These are phyloP conservation scores for Torrubiella hemipterigena DNA, from an alignment of 2,329 filamentous ascomycete species.

Conservation along the genomic window DNA sequence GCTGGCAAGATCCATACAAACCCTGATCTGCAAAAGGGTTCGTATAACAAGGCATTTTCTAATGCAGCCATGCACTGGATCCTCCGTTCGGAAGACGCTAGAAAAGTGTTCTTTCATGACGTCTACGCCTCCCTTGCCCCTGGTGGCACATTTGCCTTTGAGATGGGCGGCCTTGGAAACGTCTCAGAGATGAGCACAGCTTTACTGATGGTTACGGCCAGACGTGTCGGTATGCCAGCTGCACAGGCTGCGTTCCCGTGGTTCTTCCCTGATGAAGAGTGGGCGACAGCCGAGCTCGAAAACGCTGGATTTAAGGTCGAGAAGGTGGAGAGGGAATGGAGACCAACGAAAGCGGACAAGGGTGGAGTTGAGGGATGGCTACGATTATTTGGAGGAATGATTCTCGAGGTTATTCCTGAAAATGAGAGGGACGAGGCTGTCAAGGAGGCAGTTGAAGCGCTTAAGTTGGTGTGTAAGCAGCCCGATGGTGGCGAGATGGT, in stretches of 20 bases:
- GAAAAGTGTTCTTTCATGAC: slow-evolving; percentile 38
- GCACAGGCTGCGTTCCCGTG: slow-evolving; percentile 46
- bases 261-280: slow-evolving; percentile 58
- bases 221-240: slow-evolving; percentile 35
- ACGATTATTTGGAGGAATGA: slow-evolving; percentile 46
- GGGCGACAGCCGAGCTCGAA: slow-evolving; percentile 35
- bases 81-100: slow-evolving; percentile 30
- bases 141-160: slow-evolving; percentile 50
- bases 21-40: slow-evolving; percentile 20
- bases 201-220: slow-evolving; percentile 38
- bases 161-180: slow-evolving; percentile 63
- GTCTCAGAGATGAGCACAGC: slow-evolving; percentile 49
- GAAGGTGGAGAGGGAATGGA: slow-evolving; percentile 48
- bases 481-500: slow-evolving; percentile 44
- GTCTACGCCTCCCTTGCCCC: slow-evolving; percentile 39
- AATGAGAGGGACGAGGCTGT: slow-evolving; percentile 39
- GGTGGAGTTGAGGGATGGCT: slow-evolving; percentile 57
- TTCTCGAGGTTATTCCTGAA: slow-evolving; percentile 40
- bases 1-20: slow-evolving; percentile 24
- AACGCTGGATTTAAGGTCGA: slow-evolving; percentile 37
- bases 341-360: slow-evolving; percentile 46
- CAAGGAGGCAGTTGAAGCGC: slow-evolving; percentile 38
- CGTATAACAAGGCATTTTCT: slow-evolving; percentile 48
- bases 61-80: slow-evolving; percentile 61
- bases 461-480: slow-evolving; percentile 41